A percentile compares a stretch with the other conserved stretches of the same genome.
phyloP scores from a whole-genome alignment of 306 rosid genomes.

The Morella rubra region DNA sequence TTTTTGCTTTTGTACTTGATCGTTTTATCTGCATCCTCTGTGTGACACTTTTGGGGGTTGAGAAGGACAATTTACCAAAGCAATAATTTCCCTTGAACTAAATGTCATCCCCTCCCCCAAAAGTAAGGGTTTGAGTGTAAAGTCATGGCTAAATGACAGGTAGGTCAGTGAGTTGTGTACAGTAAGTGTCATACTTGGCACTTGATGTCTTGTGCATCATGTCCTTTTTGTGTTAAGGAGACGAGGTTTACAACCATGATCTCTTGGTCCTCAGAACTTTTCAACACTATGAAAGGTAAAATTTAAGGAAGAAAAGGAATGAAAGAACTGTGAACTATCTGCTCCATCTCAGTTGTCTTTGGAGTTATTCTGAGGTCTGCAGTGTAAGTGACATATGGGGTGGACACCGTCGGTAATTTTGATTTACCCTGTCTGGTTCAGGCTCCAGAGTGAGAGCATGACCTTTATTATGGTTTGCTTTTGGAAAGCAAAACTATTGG shows the following conservation, averaged over 20 bases:
- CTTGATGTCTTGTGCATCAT: neutral
- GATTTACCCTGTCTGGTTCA: neutral
- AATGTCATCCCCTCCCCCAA: neutral
- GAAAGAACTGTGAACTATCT: neutral
- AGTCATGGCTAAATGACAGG: neutral
- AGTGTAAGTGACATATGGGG: neutral
- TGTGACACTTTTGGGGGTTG: too few relatives aligned
- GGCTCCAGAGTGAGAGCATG: slow-evolving; percentile 1
- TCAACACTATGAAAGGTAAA: too few relatives aligned
- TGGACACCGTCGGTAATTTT: too few relatives aligned
- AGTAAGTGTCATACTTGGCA: neutral
- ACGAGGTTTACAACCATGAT: too few relatives aligned
- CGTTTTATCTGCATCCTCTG: neutral
- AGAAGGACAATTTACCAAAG: neutral
- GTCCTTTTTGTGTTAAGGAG: too few relatives aligned
- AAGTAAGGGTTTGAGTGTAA: neutral
- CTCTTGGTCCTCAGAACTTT: too few relatives aligned
- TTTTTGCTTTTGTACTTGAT: neutral
- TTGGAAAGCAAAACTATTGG: neutral
- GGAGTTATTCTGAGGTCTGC: neutral
- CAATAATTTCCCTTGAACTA: neutral
- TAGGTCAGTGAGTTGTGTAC: neutral
- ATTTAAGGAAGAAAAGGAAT: neutral
- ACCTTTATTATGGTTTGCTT: neutral
- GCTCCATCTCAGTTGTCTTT: neutral